Percentiles rank a stretch among this genome's conserved stretches.
Evolutionary conservation across 441 rosid genomes (phyloP).

Genomic region (Gossypium laxum): DNA sequence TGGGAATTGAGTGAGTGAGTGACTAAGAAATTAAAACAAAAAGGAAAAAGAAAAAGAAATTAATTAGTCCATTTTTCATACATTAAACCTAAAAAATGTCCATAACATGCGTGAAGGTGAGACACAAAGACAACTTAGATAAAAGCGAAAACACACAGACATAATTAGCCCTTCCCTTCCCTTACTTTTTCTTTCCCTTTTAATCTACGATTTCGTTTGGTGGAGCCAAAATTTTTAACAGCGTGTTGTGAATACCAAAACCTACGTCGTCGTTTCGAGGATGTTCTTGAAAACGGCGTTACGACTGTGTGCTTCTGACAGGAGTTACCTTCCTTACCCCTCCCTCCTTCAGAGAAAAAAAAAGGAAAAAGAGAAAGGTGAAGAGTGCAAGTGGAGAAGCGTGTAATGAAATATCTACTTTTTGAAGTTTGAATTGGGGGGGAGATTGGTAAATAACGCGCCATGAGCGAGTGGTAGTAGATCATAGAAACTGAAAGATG

Average conservation of each 20-base stretch:
- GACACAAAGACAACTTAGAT: constrained; percentile 9
- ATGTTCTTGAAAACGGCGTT: not conserved
- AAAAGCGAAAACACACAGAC: not conserved
- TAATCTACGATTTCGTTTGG: not conserved
- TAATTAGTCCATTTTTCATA: not conserved
- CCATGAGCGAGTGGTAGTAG: constrained; percentile 14
- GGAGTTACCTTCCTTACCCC: not conserved
- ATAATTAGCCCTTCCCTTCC: not conserved
- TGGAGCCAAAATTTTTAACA: not conserved
- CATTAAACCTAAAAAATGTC: not conserved
- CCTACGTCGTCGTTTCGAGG: constrained; percentile 8
- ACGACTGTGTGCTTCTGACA: constrained; percentile 13
- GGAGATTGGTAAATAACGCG: not conserved
- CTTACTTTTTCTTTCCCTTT: not conserved
- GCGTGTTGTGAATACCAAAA: not conserved
- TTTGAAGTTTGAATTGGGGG: not conserved
- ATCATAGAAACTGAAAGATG: constrained; percentile 16
- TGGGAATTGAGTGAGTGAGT: constrained; percentile 25
- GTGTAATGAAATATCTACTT: not conserved
- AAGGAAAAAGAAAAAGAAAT: not conserved
- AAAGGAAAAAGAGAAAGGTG: not conserved
- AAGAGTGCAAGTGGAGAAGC: constrained; percentile 10
- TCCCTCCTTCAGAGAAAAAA: not conserved
- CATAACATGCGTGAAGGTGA: constrained; percentile 11
- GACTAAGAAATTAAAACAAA: not conserved